Base-by-base conservation (phyloP, 371 early-diverging fungal species). In the Mucor saturninus region DNA sequence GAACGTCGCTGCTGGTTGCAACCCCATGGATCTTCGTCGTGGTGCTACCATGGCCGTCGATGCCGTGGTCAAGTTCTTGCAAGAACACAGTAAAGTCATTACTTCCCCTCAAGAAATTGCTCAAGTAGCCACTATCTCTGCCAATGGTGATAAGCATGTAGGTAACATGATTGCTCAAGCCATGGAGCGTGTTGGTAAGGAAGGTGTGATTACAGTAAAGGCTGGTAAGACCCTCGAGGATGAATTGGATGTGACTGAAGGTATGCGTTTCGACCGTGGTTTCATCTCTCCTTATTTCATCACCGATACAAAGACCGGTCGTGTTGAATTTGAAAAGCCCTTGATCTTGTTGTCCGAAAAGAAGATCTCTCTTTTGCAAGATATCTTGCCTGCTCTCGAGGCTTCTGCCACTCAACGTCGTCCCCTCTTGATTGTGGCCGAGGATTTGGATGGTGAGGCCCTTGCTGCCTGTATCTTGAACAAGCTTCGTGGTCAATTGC, bases 111-210 rank as follows among this genome's bases (percentile, higher is more conserved):
- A 91, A 76, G 97, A 98, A 78, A 89, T 98, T 74, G 95, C 97
- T 50, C 97, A 96, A 81, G 95, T 68, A n/a, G 98, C 96, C 31
- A 96, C 98, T 61, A 98, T 98, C 79, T 97, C 97, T 39, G 98
- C 98, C 63, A 98, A 98, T 80, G 98, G 98, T 68, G 98, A 98
- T 83, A 87, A 88, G 69, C 94, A 95, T 71, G 92, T 98, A 30
- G 98, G 98, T 66, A 78, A 89, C 63, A 75, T 98, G 81, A 95
- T 98, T 83, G 97, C 98, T 56, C 92, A 94, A 69, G 98, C 98
- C 51, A 98, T 98, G 98, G 97, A 95, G 75, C 97, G 96, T 87
- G 98, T 98, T 65, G 98, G 98, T 74, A 98, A 97, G 87, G 98
- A 98, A 84, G 98, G 98, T 72, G 98, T 97, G 48, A 98, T 98